Base-by-base conservation (phyloP, 441 rosid species). In the Isatis lusitanica region DNA sequence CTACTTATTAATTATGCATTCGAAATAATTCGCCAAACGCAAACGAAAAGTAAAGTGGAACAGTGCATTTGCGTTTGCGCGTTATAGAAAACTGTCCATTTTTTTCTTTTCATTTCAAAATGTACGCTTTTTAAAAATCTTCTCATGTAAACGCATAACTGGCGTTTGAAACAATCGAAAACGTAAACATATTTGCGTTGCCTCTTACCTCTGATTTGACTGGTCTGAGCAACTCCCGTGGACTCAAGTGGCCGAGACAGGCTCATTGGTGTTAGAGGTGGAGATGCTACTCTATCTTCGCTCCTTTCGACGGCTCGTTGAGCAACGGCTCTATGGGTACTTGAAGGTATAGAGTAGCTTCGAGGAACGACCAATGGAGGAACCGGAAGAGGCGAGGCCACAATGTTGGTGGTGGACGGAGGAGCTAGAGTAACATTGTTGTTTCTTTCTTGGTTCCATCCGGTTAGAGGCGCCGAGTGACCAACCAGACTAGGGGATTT, bases 281-380 rank as follows among this genome's bases (percentile, higher is more conserved):
- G 98, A 61, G 98, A 95, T 43, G 81, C 77, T 43, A 82, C 79
- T 62, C 42, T 35, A 17, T 81, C 90, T 39, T 76, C 84, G 62
- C 55, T 82, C 60, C 85, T 84, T 38, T 80, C 81, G 3, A 79
- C 75, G 36, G 74, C 81, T 28, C 86, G 86, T 47, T 81, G 73
- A 39, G 87, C 80, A 82, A 78, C 74, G 16, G 86, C 87, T 85
- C 96, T 93, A 67, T 88, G 92, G 84, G 86, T 81, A 63, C 94
- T 85, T 13, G 98, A 87, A 60, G 96, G 98, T 80, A 86, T 93
- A 68, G 98, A 96, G 82, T 77, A 93, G 74, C 99, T 88, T 61
- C 97, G 82, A 15, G 95, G 78, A 36, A 93, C 85, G 13, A 71
- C 61, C 70, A 84, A 42, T 1, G 93, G 98, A 21, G 98, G 97